phyloP scores from a whole-genome alignment of 1,284 basidiomycete species.

The Trametes hirsuta region DNA sequence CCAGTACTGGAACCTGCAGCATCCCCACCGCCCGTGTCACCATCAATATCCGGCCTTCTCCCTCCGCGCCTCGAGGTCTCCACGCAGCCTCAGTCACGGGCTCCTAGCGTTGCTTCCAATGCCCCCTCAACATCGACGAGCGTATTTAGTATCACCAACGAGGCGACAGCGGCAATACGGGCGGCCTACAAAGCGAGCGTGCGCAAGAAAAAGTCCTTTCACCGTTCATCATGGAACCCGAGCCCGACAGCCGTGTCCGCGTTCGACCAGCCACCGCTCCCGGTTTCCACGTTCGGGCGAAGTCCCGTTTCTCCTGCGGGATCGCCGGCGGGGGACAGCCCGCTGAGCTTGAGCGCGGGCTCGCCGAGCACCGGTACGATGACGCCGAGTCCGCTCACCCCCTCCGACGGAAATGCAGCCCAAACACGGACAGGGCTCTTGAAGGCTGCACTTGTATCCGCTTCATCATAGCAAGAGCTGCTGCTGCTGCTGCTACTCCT shows the following conservation, averaged over 20 bases:
- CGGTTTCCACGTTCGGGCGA: constrained; percentile 8
- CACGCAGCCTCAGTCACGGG: constrained; percentile 20
- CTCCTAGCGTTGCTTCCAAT: constrained; percentile 35
- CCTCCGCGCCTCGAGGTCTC: constrained; percentile 29
- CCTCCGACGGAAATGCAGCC: constrained; percentile 9
- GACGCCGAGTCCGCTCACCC: constrained; percentile 26
- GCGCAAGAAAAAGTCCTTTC: constrained; percentile 58
- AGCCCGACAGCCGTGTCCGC: constrained; percentile 22
- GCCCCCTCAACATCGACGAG: constrained; percentile 17
- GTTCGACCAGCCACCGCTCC: constrained; percentile 8
- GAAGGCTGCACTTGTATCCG: constrained; percentile 19
- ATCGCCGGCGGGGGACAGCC: constrained; percentile 5
- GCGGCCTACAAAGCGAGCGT: constrained; percentile 58
- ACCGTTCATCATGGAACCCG: constrained; percentile 58
- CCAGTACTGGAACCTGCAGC: constrained; percentile 8
- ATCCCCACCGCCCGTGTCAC: neutral
- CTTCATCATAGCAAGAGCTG: constrained; percentile 15
- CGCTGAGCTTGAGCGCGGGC: constrained; percentile 18
- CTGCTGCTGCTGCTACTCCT: neutral
- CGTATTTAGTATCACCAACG: constrained; percentile 28
- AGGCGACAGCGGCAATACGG: constrained; percentile 52
- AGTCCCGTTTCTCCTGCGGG: constrained; percentile 14
- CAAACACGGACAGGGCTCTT: constrained; percentile 9
- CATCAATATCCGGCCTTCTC: constrained; percentile 10
- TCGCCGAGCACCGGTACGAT: constrained; percentile 26